Base-by-base conservation (phyloP, 805 yeast genomes). In the Candida michaelii region DNA sequence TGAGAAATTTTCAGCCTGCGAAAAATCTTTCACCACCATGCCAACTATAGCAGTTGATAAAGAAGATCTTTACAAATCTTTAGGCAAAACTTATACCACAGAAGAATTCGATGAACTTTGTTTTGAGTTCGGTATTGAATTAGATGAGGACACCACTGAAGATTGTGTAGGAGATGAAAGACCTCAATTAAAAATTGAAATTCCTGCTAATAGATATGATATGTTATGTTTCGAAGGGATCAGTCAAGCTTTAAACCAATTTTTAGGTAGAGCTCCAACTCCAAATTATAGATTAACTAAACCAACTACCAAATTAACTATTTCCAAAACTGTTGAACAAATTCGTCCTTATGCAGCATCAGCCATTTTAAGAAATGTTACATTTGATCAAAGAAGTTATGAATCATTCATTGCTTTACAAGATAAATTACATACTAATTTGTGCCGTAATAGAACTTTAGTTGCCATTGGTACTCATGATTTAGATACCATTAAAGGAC, bases 391-490 rank as follows among this genome's bases (percentile, higher is more conserved):
- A 60, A 80, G 95, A 66, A 74, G 86, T 12, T 93, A 95, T 63
- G 95, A 89, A 46, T 90, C 98, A 4, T 93, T 93, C 74, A 91
- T 93, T 58, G 85, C 96, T 21, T 74, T 93, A 56, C 99, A 93
- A 70, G 99, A 93, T 66, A 93, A 93, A 67, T 76, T 93, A 53
- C 99, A 93, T 71, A 74, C 95, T 49, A 93, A 93, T 65, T 73
- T 93, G 59, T 91, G 99, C 69, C 91, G 99, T 74, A 87, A 91
- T 69, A 87, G 99, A 77, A 84, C 96, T 25, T 77, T 93, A 54
- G 99, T 93, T 43, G 98, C 99, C 39, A 89, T 91, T 77, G 99
- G 99, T 57, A 93, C 99, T 41, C 99, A 93, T 60, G 98, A 93
- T 66, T 74, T 84, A 48, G 95, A 88, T 63, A 79, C 85, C 36